phyloP scores from a whole-genome alignment of 2,329 filamentous ascomycete species.

The Fusarium foetens region DNA sequence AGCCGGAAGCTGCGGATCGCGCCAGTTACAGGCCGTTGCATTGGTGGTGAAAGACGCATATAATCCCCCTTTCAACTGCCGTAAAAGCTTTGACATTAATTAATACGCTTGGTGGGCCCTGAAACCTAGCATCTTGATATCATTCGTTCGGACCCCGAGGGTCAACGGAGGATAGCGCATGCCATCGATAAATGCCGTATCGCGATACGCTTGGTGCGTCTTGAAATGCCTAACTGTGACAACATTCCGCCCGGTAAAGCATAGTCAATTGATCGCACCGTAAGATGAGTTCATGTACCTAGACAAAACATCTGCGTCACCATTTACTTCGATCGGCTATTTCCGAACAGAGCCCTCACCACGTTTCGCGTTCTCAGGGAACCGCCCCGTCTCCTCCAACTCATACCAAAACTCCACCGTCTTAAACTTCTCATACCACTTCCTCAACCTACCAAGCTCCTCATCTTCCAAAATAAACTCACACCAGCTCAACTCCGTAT shows the following conservation, averaged over 20 bases:
- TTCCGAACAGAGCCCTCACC: neutral
- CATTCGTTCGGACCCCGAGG: too few relatives aligned
- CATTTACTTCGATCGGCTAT: rapidly evolving
- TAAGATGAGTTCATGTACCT: too few relatives aligned
- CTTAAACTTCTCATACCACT: neutral
- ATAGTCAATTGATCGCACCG: too few relatives aligned
- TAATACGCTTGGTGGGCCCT: neutral
- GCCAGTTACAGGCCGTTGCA: neutral
- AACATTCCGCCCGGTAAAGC: neutral
- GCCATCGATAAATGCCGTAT: neutral
- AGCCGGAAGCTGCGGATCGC: slow-evolving; percentile 1
- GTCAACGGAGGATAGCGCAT: neutral
- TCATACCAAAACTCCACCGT: neutral
- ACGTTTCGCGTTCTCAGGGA: neutral
- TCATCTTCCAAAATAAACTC: neutral
- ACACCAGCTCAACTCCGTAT: neutral
- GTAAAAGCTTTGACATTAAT: neutral
- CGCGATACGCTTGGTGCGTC: too few relatives aligned
- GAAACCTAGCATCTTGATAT: neutral
- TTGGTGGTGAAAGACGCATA: too few relatives aligned
- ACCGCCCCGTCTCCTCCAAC: neutral
- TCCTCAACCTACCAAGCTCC: neutral
- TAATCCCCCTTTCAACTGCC: neutral
- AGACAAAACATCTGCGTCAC: rapidly evolving
- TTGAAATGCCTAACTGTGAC: neutral